Conservation (phyloP, 31 red algal genomes). For the Odonthalia washingtoniensis region DNA sequence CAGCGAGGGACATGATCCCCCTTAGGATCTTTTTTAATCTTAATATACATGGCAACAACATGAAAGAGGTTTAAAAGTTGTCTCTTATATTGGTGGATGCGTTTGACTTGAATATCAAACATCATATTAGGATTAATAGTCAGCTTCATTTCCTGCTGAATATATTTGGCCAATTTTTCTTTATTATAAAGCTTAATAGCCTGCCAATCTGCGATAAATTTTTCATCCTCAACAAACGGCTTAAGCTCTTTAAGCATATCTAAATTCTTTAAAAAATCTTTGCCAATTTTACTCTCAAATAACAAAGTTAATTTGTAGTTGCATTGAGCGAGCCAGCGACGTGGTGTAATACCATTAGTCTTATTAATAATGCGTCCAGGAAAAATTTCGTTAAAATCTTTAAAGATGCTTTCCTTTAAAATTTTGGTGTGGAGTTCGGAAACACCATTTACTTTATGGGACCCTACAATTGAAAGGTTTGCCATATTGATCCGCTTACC, state of each 20-base stretch:
- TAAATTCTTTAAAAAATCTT: slow-evolving; percentile 13
- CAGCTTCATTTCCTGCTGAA: slow-evolving; percentile 75
- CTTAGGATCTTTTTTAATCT: slow-evolving; percentile 67
- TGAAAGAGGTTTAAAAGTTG: slow-evolving; percentile 98
- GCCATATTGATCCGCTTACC: slow-evolving; percentile 97
- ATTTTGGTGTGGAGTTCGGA: slow-evolving; percentile 94
- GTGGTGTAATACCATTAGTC: slow-evolving; percentile 32
- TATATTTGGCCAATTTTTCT: slow-evolving; percentile 83
- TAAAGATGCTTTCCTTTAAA: slow-evolving; percentile 68
- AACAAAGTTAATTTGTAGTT: slow-evolving; percentile 2
- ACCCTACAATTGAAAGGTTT: slow-evolving; percentile 94
- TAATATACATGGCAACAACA: slow-evolving; percentile 95
- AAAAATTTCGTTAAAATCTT: slow-evolving; percentile 16
- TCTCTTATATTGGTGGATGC: slow-evolving; percentile 99
- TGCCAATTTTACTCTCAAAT: slow-evolving; percentile 21
- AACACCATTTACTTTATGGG: slow-evolving; percentile 98
- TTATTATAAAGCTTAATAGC: slow-evolving; percentile 74
- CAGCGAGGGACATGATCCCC: background rate
- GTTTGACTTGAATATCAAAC: slow-evolving; percentile 99
- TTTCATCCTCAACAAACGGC: background rate
- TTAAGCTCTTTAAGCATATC: slow-evolving; percentile 4
- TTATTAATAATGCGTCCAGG: slow-evolving; percentile 12
- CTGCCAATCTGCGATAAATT: slow-evolving; percentile 1
- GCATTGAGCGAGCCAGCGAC: slow-evolving; percentile 24
- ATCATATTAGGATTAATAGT: slow-evolving; percentile 82